These are phyloP conservation scores for Fusarium illudens DNA, from an alignment of 2,329 filamentous ascomycete species.

Conservation along the genomic window DNA sequence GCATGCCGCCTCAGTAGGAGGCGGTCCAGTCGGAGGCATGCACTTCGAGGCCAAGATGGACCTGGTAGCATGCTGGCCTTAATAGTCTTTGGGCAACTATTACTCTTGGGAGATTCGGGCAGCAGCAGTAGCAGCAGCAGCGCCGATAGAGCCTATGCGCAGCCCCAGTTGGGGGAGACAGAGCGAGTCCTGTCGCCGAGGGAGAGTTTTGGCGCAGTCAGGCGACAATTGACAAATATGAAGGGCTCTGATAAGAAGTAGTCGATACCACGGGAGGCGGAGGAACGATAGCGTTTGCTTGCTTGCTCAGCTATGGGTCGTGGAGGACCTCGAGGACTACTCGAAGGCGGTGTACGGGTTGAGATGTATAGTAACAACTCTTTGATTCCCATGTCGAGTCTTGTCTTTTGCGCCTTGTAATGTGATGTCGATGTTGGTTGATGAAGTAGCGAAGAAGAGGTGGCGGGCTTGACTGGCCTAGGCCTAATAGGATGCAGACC, in stretches of 20 bases:
- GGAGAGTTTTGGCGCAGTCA: conserved; percentile 1
- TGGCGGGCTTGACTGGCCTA: background rate
- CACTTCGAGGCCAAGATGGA: conserved; percentile 22
- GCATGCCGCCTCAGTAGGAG: conserved; percentile 23
- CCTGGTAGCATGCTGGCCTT: conserved; percentile 29
- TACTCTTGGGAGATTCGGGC: conserved; percentile 7
- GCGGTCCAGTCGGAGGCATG: conserved; percentile 7
- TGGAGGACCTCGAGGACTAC: conserved; percentile 7
- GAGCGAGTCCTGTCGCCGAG: background rate
- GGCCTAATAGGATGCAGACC: background rate
- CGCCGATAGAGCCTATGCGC: background rate
- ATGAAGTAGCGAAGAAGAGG: background rate
- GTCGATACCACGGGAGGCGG: conserved; percentile 9
- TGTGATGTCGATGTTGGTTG: background rate
- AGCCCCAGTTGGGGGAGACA: background rate
- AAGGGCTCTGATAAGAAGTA: background rate
- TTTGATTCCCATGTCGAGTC: conserved; percentile 7
- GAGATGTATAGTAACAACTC: conserved; percentile 16
- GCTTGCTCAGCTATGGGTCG: conserved; percentile 16
- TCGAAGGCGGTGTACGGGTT: conserved; percentile 4
- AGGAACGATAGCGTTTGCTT: background rate
- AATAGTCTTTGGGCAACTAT: conserved; percentile 20
- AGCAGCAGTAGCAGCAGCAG: background rate
- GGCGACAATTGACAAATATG: background rate
- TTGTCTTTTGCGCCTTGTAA: background rate